Conservation (phyloP, 352 stramenopile species). For the Phytophthora colocasiae region DNA sequence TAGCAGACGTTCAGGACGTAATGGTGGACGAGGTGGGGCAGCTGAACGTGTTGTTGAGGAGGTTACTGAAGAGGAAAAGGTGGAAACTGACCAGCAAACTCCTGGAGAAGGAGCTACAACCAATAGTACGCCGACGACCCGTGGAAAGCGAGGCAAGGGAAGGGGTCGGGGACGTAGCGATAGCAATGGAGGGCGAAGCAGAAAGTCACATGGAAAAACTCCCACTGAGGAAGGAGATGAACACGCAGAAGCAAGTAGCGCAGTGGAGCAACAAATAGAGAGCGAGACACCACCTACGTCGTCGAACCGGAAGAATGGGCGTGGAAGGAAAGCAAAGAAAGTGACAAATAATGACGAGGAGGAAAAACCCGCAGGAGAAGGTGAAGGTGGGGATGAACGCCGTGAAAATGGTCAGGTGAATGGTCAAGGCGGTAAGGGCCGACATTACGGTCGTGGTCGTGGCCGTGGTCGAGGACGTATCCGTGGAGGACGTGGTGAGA, state of each 20-base stretch:
- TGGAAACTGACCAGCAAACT: constrained; percentile 14
- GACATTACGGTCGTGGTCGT: constrained; percentile 37
- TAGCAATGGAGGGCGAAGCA: constrained; percentile 37
- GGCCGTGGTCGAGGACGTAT: constrained; percentile 42
- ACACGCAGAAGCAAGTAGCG: constrained; percentile 18
- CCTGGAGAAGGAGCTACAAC: constrained; percentile 14
- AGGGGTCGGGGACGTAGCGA: constrained; percentile 40
- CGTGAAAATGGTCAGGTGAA: constrained; percentile 29
- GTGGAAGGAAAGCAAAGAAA: constrained; percentile 33
- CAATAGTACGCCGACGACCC: constrained; percentile 20
- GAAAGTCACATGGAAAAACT: constrained; percentile 26
- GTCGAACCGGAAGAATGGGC: constrained; percentile 28
- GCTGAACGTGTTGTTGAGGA: constrained; percentile 3
- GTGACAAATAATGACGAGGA: constrained; percentile 27
- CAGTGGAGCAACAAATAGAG: constrained; percentile 33
- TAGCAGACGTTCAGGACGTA: constrained; percentile 29
- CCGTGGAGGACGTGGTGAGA: constrained; percentile 25
- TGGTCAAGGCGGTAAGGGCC: constrained; percentile 29
- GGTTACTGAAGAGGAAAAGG: constrained; percentile 15
- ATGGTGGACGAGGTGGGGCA: constrained; percentile 15
- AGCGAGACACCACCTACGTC: constrained; percentile 2
- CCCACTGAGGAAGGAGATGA: constrained; percentile 22
- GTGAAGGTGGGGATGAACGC: constrained; percentile 8
- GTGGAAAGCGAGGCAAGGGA: constrained; percentile 48
- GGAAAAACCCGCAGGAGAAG: constrained; percentile 18